A percentile compares a stretch with the other conserved stretches of the same genome.
phyloP scores from a whole-genome alignment of 179 eudicot genomes.

The Spinacia oleracea region DNA sequence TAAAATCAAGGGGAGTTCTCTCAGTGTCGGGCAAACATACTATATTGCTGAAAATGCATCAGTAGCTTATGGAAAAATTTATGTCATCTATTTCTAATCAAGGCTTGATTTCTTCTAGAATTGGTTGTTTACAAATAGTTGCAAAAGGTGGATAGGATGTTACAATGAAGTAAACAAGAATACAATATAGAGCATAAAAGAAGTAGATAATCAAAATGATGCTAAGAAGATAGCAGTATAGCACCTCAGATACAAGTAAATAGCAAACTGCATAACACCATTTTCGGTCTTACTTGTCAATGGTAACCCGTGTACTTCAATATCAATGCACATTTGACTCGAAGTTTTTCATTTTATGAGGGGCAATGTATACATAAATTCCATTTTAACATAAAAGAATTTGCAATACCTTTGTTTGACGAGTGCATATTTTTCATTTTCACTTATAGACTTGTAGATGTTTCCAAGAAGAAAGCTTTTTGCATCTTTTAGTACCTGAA shows the following conservation, averaged over 20 bases:
- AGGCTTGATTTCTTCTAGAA: background rate
- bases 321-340: background rate
- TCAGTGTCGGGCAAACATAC: background rate
- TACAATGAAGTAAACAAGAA: conserved; percentile 4
- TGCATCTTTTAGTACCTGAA: conserved; percentile 89
- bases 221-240: too few species aligned
- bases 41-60: background rate
- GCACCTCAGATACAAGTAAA: background rate
- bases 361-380: background rate
- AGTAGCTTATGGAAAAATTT: conserved; percentile 14
- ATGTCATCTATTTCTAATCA: background rate
- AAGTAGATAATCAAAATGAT: background rate
- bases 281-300: conserved; percentile 1
- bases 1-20: background rate
- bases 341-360: background rate
- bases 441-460: conserved; percentile 78
- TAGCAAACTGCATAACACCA: background rate
- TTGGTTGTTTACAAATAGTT: too few species aligned
- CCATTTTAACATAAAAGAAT: conserved; percentile 16
- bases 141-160: background rate
- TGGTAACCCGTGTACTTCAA: background rate
- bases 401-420: conserved; percentile 74
- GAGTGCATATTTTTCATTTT: conserved; percentile 79
- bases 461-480: conserved; percentile 80
- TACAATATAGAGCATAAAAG: background rate